Evolutionary conservation across 306 rosid species (phyloP), one percentile per base, ranked within the genome.

Genomic region (Astragalus glycyphyllos): DNA sequence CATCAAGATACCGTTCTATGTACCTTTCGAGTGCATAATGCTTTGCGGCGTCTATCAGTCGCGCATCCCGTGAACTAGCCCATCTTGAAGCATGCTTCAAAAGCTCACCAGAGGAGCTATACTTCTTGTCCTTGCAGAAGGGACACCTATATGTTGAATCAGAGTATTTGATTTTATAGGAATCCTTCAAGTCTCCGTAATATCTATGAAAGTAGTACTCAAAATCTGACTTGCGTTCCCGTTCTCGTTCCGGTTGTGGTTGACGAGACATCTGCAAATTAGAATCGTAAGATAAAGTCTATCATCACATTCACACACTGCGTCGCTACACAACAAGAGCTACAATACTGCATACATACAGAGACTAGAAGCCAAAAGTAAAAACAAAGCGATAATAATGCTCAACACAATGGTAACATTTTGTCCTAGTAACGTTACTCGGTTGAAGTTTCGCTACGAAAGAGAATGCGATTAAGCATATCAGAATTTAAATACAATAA

Each of bases 11-110:
- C 10, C 38, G 87, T 14, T 77, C 62, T 2, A 88, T 72, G 32
- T 93, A 88, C 11, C 40, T 58, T 58, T 78, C 56, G 17, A 88
- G 72, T n/a, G 96, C 98, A 8, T 71, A 69, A 62, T 90, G 98
- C 50, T 76, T 82, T 4, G 88, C 94, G 23, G 13, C 70, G 9
- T 83, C 87, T 73, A 78, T 90, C 5, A 57, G 1, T 4, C 60
- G 37, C 17, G 41, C 77, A 20, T 78, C 61, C 31, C 3, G 14
- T 23, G 87, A 80, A 7, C 61, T 68, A 4, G 65, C 77, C 5
- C 69, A 46, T 23, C 65, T 54, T 0, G 76, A 63, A 8, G 94
- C 94, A 69, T 93, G 98, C 29, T 12, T 38, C 65, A 79, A 59
- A 72, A 93, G 86, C 47, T 90, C 89, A 71, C 44, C 76, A 4